Conservation (phyloP, 768 basidiomycete species). For the Phlegmacium glaucopus region DNA sequence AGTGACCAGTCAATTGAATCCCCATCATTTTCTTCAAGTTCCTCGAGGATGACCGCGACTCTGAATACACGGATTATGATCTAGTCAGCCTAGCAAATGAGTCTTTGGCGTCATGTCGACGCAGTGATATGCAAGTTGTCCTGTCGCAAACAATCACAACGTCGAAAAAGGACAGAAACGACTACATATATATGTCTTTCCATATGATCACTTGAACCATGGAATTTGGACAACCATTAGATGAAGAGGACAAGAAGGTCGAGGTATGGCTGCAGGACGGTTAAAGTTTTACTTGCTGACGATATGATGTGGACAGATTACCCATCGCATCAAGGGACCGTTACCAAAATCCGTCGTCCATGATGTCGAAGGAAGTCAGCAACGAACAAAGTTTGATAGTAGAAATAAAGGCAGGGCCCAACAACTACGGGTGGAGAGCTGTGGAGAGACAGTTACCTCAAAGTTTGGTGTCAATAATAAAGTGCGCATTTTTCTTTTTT, state of each 20-base stretch:
- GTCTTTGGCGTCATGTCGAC: too few species aligned
- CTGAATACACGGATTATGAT: too few species aligned
- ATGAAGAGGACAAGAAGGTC: conserved; percentile 93
- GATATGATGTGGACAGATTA: conserved; percentile 51
- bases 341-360: conserved; percentile 91
- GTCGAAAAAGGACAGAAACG: too few species aligned
- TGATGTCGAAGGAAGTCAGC: conserved; percentile 87
- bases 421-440: conserved; percentile 90
- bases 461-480: conserved; percentile 65
- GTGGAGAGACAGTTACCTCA: too few species aligned
- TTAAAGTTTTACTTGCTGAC: neutral
- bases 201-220: too few species aligned
- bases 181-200: too few species aligned
- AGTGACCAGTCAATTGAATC: too few species aligned
- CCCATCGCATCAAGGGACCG: conserved; percentile 79
- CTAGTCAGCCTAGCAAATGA: too few species aligned
- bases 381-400: conserved; percentile 90
- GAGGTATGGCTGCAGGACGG: conserved; percentile 52
- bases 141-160: too few species aligned
- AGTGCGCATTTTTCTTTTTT: conserved; percentile 29
- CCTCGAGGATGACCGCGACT: too few species aligned
- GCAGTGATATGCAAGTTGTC: too few species aligned
- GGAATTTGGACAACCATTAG: conserved; percentile 83
- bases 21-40: too few species aligned
- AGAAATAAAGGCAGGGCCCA: conserved; percentile 87